Conservation (phyloP, 2,329 filamentous ascomycete genomes). For the Diaporthe sp. region DNA sequence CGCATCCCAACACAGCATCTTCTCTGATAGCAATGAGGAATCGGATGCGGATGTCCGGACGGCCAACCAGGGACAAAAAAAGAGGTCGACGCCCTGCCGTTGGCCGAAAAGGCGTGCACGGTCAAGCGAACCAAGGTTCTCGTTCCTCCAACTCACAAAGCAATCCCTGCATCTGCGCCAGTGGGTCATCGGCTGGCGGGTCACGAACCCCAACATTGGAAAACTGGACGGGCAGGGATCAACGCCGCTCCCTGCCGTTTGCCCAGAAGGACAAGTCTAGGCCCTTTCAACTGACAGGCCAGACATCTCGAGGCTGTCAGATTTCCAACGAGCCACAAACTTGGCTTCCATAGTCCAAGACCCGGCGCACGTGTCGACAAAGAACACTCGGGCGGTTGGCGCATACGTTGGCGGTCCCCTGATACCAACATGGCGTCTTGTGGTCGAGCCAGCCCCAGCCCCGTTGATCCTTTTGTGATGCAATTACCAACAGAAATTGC, state of each 20-base stretch:
- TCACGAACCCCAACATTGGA: conserved; percentile 1
- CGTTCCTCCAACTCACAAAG: conserved; percentile 23
- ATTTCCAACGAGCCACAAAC: neutral
- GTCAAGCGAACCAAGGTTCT: conserved; percentile 14
- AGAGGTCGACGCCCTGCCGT: conserved; percentile 7
- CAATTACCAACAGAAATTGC: conserved; percentile 16
- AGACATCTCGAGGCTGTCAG: neutral
- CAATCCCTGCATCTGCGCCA: conserved; percentile 17
- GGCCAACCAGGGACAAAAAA: conserved; percentile 3
- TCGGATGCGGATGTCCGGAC: conserved; percentile 9
- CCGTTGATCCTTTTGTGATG: conserved; percentile 1
- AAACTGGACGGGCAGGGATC: conserved; percentile 12
- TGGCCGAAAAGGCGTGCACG: conserved; percentile 24
- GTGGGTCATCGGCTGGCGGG: conserved; percentile 13
- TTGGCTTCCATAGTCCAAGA: conserved; percentile 9
- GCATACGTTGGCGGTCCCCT: neutral
- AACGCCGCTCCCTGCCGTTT: neutral
- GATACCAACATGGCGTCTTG: conserved; percentile 11
- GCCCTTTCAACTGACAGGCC: conserved; percentile 3
- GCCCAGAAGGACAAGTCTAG: conserved; percentile 12
- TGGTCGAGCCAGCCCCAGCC: neutral
- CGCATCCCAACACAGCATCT: too few species aligned
- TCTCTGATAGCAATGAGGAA: neutral
- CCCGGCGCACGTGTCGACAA: conserved; percentile 11
- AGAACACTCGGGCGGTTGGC: neutral